Conservation (phyloP, 352 stramenopile species). For the Globisporangium barbulae region DNA sequence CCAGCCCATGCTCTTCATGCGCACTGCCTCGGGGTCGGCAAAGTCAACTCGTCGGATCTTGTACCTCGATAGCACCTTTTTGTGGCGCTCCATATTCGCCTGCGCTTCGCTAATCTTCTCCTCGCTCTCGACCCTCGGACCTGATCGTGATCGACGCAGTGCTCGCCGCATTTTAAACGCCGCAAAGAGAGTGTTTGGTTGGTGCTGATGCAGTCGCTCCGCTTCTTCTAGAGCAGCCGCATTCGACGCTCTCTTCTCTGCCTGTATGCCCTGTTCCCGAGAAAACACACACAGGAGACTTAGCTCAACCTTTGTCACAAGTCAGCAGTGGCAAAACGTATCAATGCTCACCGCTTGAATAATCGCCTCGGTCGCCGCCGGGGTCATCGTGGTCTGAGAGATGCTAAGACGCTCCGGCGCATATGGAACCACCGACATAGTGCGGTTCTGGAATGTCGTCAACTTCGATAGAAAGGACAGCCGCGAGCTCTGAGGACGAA, state of each 20-base stretch:
- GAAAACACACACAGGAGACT: neutral
- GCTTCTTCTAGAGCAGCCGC: neutral
- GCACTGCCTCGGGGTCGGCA: constrained; percentile 29
- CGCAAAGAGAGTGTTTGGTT: constrained; percentile 54
- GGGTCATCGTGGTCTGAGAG: constrained; percentile 43
- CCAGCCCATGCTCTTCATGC: constrained; percentile 35
- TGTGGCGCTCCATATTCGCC: constrained; percentile 59
- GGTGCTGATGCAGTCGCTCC: neutral
- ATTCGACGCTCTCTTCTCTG: constrained; percentile 13
- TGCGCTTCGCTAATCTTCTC: constrained; percentile 36
- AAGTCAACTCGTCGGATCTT: constrained; percentile 66
- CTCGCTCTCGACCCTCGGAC: constrained; percentile 3
- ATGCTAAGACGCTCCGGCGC: constrained; percentile 66
- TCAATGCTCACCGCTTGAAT: constrained; percentile 28
- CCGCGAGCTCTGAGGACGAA: constrained; percentile 13
- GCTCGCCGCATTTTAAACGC: constrained; percentile 49
- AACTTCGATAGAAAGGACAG: constrained; percentile 51
- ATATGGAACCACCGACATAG: constrained; percentile 57
- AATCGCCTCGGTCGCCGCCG: constrained; percentile 44
- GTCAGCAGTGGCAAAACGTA: neutral
- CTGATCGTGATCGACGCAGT: constrained; percentile 35
- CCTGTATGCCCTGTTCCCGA: constrained; percentile 9
- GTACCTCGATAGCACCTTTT: constrained; percentile 72
- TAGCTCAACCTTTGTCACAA: neutral
- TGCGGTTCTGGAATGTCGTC: constrained; percentile 35